Base-by-base conservation (phyloP, 2,329 filamentous ascomycete genomes). In the Hyphodiscus sp. region DNA sequence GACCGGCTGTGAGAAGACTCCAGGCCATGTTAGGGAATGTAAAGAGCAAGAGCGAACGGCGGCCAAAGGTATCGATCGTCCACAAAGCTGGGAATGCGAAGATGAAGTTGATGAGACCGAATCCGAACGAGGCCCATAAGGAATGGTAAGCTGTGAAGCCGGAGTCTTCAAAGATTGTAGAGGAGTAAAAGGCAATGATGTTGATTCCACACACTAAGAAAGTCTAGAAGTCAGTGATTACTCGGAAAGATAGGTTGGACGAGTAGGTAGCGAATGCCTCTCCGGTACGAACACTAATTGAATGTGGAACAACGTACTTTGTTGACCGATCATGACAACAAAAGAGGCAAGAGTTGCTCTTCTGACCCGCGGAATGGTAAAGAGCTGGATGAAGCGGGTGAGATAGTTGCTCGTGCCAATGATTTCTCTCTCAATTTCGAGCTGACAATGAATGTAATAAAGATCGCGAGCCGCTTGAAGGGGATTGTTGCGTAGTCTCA, bases 131-230 rank as follows among this genome's bases (percentile, higher is more conserved):
- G 4, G 80, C 80, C 38, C 82, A 73, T 16, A 86, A 71, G 2
- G 86, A 82, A 33, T 78, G 70, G 46, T 77, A 78, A 1, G 75
- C 68, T 43, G 55, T 68, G 38, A 81, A 80, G 4, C 83, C 83
- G 1, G 84, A 78, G 1, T 84, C 67, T 30, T 68, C 62, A 62
- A 84, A 84, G 16, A 84, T 74, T 5, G 82, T 84, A 0, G 82
- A 83, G 0, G 81, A 86, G 69, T 91, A 90, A 68, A 90, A 90
- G 0, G 86, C 83, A 52, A 90, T 86, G 53, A 89, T 86, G 65
- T 89, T 88, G 68, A 67, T 60, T 16, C 52, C 51, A 45, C 52
- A 47, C 43, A 47, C 33, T 38, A n/a, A 2, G 16, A 38, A 13
- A 38, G 33, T 4, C 33, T 6, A 6, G 33, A 38, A 2, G 16